Evolutionary conservation across 371 early-diverging fungal species (phyloP), one percentile per base, ranked within the genome.

Genomic region (Aphelidium insulamus): DNA sequence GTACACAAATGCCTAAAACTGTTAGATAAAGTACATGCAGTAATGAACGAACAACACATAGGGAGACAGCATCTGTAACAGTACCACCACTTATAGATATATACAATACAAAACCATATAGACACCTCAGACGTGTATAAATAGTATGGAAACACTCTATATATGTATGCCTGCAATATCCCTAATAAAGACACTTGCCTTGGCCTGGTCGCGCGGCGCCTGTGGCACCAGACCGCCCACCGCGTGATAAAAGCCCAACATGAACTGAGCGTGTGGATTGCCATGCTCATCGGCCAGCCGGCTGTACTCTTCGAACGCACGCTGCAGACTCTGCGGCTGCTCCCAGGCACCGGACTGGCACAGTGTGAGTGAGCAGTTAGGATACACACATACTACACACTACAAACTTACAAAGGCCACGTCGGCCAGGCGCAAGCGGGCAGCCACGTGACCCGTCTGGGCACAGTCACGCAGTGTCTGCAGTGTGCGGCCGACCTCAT

Each of bases 161-260:
- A 4, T 12, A 34, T 34, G 12, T n/a, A 15, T 15, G 19, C 29
- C 33, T 23, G 6, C 7, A 9, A 39, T 27, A n/a, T 15, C 35
- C 11, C 11, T 23, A 9, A 12, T 3, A 17, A 1, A 12, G 10
- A 19, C 16, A 34, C 34, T 32, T 37, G 46, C 50, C 35, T 59
- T 54, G 15, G 61, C 69, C 40, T 69, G 67, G 40, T 71, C 63
- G 10, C 66, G 36, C 29, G 27, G 37, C 19, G 37, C 26, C 12
- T 7, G 26, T 42, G 60, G 46, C 8, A 70, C 72, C 3, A 49
- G 57, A 30, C 66, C 52, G 7, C 86, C 90, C 23, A 91, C 43
- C 2, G 91, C 69, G 48, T 85, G 74, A 52, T 84, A 68, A 37
- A 83, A 64, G 5, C 88, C 92, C 4, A 86, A 47, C 61, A 75